Base-by-base conservation (phyloP, 768 basidiomycete species). In the Royoungia palumana region DNA sequence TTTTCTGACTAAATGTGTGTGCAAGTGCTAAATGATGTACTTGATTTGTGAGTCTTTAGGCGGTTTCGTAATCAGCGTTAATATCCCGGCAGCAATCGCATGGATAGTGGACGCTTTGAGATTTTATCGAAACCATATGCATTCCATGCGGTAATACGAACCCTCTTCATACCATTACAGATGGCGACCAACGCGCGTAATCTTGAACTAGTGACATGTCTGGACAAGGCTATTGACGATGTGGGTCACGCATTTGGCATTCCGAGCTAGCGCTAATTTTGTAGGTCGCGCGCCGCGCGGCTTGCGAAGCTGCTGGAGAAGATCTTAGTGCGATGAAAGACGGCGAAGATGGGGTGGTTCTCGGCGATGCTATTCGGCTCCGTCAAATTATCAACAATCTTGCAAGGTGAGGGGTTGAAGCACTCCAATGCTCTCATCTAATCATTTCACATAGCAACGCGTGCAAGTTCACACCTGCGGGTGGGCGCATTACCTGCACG, bases 81-180 rank as follows among this genome's bases (percentile, higher is more conserved):
- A 60, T 39, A 7, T 46, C 14, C 36, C 38, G 13, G 49, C 57
- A 85, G 87, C 65, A 87, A 89, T 71, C 83, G 88, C 35, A 87
- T 89, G 84, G 90, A 94, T 58, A 87, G 86, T 48, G 89, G 89
- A 4, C 80, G 82, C 44, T 95, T 96, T 56, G 86, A 89, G 63
- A 82, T 80, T 22, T 76, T 80, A 17, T 59, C 48, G 19, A 59
- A 81, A 76, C 87, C 87, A 8, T 90, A 87, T 65, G 72, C 80
- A 10, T 89, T 89, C 60, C 88, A 90, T 63, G 80, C 85, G 59
- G 83, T 85, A 34, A 81, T 90, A 75, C 79, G 79, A 12, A 87
- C 86, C 6, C 72, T 89, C 44, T 80, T 88, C 50, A 77, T 85
- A 9, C 85, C 87, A 6, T 68, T 89, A 14, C 78, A 77, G 32